A percentile compares a stretch with the other conserved stretches of the same genome.
phyloP scores from a whole-genome alignment of 1,284 basidiomycete species.

The Leccinum proliferum region DNA sequence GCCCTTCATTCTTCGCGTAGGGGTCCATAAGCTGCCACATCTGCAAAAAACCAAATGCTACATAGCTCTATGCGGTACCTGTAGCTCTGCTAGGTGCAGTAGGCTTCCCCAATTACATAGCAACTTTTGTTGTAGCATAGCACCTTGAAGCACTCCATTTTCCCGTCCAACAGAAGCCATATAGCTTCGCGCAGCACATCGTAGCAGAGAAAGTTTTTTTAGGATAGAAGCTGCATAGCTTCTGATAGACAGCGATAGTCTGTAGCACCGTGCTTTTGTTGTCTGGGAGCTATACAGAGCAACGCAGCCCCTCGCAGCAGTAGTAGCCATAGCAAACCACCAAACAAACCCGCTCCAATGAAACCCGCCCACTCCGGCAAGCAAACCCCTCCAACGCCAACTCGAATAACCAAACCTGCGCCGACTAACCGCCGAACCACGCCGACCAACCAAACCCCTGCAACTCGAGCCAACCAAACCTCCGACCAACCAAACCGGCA shows the following conservation, averaged over 20 bases:
- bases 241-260: neutral
- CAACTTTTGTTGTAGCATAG: neutral
- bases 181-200: neutral
- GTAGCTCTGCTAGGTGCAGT: neutral
- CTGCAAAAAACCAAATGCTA: neutral
- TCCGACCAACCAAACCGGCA: neutral
- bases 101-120: neutral
- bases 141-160: no score
- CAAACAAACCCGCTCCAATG: neutral
- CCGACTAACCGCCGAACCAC: neutral
- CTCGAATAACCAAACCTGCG: neutral
- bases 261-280: neutral
- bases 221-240: neutral
- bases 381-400: neutral
- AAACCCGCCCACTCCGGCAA: neutral
- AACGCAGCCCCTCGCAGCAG: neutral
- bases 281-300: neutral
- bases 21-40: neutral
- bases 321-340: neutral
- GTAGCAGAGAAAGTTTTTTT: neutral
- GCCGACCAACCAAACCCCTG: neutral
- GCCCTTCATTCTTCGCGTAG: no score
- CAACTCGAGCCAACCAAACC: no score
- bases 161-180: no score
- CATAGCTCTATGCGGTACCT: neutral